phyloP scores from a whole-genome alignment of 768 basidiomycete genomes.

The Trametes gibbosa region DNA sequence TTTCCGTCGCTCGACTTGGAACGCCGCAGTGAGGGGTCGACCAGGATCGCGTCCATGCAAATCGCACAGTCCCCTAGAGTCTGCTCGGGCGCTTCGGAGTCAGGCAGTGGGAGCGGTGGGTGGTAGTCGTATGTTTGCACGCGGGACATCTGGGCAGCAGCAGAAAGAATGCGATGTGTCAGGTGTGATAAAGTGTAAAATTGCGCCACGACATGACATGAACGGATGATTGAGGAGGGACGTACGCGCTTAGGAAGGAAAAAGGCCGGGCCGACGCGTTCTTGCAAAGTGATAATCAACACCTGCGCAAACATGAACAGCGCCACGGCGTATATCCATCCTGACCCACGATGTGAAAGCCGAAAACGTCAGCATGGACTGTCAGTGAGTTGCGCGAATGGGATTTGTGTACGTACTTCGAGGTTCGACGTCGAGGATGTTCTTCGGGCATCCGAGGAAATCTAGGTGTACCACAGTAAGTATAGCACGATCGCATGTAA shows the following conservation, averaged over 20 bases:
- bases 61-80: no score
- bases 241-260: slow-evolving; percentile 75
- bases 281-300: slow-evolving; percentile 64
- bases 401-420: slow-evolving; percentile 47
- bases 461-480: slow-evolving; percentile 45
- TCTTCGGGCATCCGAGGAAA: slow-evolving; percentile 78
- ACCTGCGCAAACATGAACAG: slow-evolving; percentile 63
- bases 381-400: neutral
- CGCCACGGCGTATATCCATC: slow-evolving; percentile 63
- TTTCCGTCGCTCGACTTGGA: no score
- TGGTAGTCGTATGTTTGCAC: slow-evolving; percentile 81
- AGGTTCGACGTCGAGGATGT: slow-evolving; percentile 79
- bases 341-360: slow-evolving; percentile 36
- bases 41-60: no score
- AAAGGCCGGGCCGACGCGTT: slow-evolving; percentile 74
- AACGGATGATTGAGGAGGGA: slow-evolving; percentile 13
- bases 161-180: neutral
- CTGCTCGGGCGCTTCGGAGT: slow-evolving; percentile 74
- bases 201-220: neutral
- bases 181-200: neutral
- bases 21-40: no score
- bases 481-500: neutral
- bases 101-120: slow-evolving; percentile 63
- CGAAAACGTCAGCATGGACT: neutral
- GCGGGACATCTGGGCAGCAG: slow-evolving; percentile 53